Conservation (phyloP, 805 yeast genomes). For the Tanozyma kutaoensis region DNA sequence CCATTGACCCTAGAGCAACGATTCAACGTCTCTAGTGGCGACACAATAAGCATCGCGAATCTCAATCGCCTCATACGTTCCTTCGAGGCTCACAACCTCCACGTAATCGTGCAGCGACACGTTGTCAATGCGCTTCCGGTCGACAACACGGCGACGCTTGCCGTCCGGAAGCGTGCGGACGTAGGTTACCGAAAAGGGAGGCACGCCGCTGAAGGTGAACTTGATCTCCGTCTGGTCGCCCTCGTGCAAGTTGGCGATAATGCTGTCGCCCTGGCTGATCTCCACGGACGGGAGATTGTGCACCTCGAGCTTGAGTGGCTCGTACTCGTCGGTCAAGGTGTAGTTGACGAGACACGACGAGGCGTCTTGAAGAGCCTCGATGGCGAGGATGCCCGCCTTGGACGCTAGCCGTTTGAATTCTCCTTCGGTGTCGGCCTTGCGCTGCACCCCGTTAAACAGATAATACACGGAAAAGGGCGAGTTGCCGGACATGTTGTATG, state of each 20-base stretch:
- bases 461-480: conserved; percentile 73
- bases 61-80: conserved; percentile 86
- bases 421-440: conserved; percentile 38
- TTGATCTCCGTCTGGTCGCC: conserved; percentile 88
- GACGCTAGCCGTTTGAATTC: conserved; percentile 60
- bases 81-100: conserved; percentile 73
- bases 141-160: conserved; percentile 18
- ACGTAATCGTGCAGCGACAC: conserved; percentile 59
- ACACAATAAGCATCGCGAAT: conserved; percentile 73
- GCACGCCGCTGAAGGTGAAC: conserved; percentile 73
- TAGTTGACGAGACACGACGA: conserved; percentile 56
- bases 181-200: conserved; percentile 83
- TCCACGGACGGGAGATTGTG: conserved; percentile 62
- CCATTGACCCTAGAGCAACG: too few species aligned
- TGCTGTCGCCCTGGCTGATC: conserved; percentile 63
- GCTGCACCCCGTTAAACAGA: conserved; percentile 49
- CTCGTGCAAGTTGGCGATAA: conserved; percentile 76
- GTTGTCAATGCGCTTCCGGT: conserved; percentile 51
- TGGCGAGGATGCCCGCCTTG: conserved; percentile 61
- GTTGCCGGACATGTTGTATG: conserved; percentile 62
- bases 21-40: too few species aligned
- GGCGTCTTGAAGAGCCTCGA: conserved; percentile 62
- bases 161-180: conserved; percentile 47
- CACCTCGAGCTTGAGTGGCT: conserved; percentile 17
- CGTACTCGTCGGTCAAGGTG: conserved; percentile 19